Evolutionary conservation across 164 flowering plant species (phyloP).

Genomic region (Umbellularia californica): DNA sequence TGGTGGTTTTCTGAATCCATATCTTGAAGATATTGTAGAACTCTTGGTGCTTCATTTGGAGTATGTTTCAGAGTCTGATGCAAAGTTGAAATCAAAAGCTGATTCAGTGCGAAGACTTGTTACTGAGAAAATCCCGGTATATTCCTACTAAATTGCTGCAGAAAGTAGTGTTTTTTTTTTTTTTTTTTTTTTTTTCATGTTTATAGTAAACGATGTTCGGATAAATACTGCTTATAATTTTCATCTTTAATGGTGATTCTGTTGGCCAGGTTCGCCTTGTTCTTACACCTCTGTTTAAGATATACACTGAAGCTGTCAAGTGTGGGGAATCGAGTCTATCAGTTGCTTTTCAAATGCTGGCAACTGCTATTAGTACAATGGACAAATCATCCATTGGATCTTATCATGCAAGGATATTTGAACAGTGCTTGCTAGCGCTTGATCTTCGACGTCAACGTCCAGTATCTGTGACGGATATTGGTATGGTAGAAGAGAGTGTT

Average conservation of each 20-base stretch:
- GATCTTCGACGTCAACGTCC: conserved; percentile 76
- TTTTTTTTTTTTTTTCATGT: not conserved
- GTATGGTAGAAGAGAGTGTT: conserved; percentile 58
- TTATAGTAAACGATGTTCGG: not conserved
- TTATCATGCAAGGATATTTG: conserved; percentile 59
- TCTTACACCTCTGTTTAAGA: conserved; percentile 53
- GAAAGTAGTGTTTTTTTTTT: no score
- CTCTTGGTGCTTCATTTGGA: conserved; percentile 57
- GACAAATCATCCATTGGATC: conserved; percentile 58
- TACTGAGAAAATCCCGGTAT: conserved; percentile 68
- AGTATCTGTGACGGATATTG: conserved; percentile 41
- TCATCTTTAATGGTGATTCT: not conserved
- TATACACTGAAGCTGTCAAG: conserved; percentile 49
- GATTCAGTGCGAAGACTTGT: conserved; percentile 54
- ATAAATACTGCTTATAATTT: not conserved
- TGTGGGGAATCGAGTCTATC: conserved; percentile 61
- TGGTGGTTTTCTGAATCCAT: conserved; percentile 86
- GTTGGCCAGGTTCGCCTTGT: conserved; percentile 64
- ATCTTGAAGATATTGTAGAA: conserved; percentile 56
- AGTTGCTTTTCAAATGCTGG: conserved; percentile 60
- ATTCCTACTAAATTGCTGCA: conserved; percentile 14
- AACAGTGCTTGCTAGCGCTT: conserved; percentile 70
- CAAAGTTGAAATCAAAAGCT: conserved; percentile 56
- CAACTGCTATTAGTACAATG: conserved; percentile 45
- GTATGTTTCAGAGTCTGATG: conserved; percentile 38